Base-by-base conservation (phyloP, 2,329 filamentous ascomycete species). In the Ophiostoma novo-ulmi region DNA sequence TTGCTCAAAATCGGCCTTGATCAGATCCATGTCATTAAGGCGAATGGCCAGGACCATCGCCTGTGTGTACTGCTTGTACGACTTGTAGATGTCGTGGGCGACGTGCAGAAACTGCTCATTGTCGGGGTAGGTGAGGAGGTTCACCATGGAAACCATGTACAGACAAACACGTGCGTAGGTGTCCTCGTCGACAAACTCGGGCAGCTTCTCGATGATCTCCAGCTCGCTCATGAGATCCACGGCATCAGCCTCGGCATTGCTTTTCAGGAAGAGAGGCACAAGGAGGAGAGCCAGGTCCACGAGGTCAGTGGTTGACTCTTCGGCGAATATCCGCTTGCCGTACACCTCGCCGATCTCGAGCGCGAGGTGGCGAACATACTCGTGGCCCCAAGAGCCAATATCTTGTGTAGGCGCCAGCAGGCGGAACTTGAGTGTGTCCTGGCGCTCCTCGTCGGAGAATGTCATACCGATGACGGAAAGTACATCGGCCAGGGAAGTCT, bases 61-160 rank as follows among this genome's bases (percentile, higher is more conserved):
- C 80, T 97, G 94, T 3, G 94, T 91, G 75, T 94, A 89, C 79
- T 97, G 93, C 77, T 95, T 92, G 84, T 97, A 97, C 75, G 92
- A 87, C 76, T 93, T 90, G 82, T 99, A 99, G 78, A 99, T 96
- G 74, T 90, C 87, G 82, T 98, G 95, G 67, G 94, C 94, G 8
- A 94, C 97, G 74, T 89, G 90, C 72, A 99, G 89, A 81, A 99
- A 98, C 76, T 92, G 89, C 78, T 97, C 92, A 80, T 99, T 97
- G 81, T 99, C 95, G 63, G 95, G 95, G 78, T 97, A 98, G 70
- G 95, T 97, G 79, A 99, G 88, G 26, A 99, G 87, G 78, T 95
- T 97, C 75, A 99, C 95, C 92, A 98, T 98, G 84, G 93, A 97
- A 76, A 97, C 93, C 90, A 99, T 97, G 82, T 99, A 99, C 75